A percentile compares a stretch with the other conserved stretches of the same genome.
phyloP scores from a whole-genome alignment of 148 eudicot species.

The Rheum nobile region DNA sequence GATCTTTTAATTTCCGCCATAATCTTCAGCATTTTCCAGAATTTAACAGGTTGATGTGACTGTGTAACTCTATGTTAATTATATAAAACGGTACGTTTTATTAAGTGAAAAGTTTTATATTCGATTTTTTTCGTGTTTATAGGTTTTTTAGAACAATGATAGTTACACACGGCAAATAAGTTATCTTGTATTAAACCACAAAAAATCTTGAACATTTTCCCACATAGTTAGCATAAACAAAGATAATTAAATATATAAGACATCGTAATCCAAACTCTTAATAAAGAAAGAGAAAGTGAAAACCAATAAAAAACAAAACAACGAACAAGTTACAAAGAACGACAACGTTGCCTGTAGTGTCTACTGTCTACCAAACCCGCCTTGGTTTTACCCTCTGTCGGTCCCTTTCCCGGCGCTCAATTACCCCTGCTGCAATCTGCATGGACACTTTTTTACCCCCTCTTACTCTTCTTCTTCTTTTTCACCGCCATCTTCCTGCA shows the following conservation, averaged over 20 bases:
- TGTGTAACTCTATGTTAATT: too few species aligned
- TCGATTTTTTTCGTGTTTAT: too few species aligned
- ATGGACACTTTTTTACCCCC: neutral
- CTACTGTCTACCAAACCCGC: neutral
- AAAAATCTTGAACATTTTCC: too few species aligned
- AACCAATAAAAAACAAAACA: neutral
- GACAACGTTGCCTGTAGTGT: neutral
- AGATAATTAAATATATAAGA: neutral
- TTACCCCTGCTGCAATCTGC: neutral
- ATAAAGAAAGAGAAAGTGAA: neutral
- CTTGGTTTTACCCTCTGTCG: constrained; percentile 1
- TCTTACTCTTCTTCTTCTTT: neutral
- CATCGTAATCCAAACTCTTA: constrained; percentile 6
- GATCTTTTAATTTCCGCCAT: neutral
- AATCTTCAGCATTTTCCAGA: too few species aligned
- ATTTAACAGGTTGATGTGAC: too few species aligned
- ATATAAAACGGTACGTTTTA: too few species aligned
- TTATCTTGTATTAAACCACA: too few species aligned
- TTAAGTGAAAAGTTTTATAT: too few species aligned
- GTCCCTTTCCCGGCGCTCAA: neutral
- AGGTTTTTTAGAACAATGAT: too few species aligned
- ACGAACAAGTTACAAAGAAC: neutral
- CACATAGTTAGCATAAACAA: neutral
- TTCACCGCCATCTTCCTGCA: neutral
- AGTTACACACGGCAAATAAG: too few species aligned